A percentile compares a stretch with the other conserved stretches of the same genome.
phyloP scores from a whole-genome alignment of 2,329 filamentous ascomycete species.

The Ceratocystis papillata region DNA sequence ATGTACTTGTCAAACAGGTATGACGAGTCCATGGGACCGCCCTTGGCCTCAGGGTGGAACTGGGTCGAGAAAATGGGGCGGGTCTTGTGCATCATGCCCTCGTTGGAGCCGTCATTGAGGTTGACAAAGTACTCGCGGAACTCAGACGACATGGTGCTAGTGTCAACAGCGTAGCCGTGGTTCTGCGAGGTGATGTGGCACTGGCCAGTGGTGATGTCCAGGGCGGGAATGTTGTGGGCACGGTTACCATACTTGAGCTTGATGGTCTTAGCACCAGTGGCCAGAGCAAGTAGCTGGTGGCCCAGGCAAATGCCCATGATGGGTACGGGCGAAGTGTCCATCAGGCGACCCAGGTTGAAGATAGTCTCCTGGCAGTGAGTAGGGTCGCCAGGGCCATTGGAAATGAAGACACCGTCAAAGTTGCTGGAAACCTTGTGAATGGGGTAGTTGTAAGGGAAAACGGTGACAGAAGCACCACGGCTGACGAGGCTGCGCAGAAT shows the following conservation, averaged over 20 bases:
- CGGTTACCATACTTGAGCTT: constrained; percentile 99
- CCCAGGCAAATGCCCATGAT: constrained; percentile 98
- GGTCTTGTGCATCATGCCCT: constrained; percentile 92
- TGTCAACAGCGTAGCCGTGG: constrained; percentile 92
- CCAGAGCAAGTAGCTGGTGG: constrained; percentile 88
- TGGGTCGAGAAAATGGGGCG: constrained; percentile 97
- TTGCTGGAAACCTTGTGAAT: constrained; percentile 97
- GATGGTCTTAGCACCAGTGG: constrained; percentile 76
- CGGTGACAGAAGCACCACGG: constrained; percentile 83
- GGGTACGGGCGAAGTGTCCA: constrained; percentile 81
- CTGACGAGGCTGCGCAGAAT: constrained; percentile 89
- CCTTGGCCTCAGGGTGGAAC: constrained; percentile 98
- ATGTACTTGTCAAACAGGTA: constrained; percentile 97
- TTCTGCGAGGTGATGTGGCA: constrained; percentile 99
- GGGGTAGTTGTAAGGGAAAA: constrained; percentile 92
- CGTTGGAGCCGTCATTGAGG: constrained; percentile 93
- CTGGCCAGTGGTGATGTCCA: constrained; percentile 88
- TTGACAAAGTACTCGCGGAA: constrained; percentile 99
- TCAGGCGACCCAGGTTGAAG: constrained; percentile 80
- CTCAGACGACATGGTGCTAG: constrained; percentile 65
- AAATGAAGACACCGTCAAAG: constrained; percentile 98
- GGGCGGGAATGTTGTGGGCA: constrained; percentile 92
- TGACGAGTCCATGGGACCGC: constrained; percentile 86
- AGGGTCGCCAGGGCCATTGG: constrained; percentile 94
- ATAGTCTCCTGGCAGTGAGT: constrained; percentile 93